Percentiles rank a stretch among this genome's conserved stretches.
phyloP scores from a whole-genome alignment of 345 rosid genomes.

The Eucalyptus coolabah region DNA sequence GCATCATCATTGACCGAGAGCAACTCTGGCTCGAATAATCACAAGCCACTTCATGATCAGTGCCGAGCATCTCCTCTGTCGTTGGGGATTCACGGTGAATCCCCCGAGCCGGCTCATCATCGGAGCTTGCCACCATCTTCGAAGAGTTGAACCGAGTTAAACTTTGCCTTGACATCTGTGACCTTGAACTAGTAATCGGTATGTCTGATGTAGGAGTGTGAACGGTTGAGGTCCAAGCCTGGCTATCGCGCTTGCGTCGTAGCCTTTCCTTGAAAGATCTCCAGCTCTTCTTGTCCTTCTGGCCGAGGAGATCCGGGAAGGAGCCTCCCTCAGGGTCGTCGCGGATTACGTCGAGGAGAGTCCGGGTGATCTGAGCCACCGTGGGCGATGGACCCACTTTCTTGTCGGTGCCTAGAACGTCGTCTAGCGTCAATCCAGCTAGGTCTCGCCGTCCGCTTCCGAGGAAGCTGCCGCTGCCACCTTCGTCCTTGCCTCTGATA shows the following conservation, averaged over 20 bases:
- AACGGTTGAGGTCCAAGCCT: conserved; percentile 68
- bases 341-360: conserved; percentile 49
- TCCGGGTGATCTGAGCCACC: conserved; percentile 9
- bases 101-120: neutral
- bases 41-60: neutral
- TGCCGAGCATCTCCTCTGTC: neutral
- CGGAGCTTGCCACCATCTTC: neutral
- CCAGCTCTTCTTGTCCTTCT: conserved; percentile 68
- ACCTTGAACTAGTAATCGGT: conserved; percentile 4
- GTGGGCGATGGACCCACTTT: conserved; percentile 4
- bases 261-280: conserved; percentile 61
- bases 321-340: conserved; percentile 25
- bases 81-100: neutral
- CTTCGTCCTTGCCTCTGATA: neutral
- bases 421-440: conserved; percentile 20
- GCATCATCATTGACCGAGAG: conserved; percentile 28
- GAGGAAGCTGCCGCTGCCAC: neutral
- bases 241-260: conserved; percentile 55
- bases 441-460: conserved; percentile 8
- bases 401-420: conserved; percentile 10
- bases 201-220: conserved; percentile 54
- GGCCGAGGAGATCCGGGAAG: neutral
- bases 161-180: neutral
- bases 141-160: neutral
- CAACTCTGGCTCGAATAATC: conserved; percentile 10